A percentile compares a stretch with the other conserved stretches of the same genome.
Evolutionary conservation across 495 filamentous ascomycete species (phyloP).

Genomic region (Achaetomiella virescens): DNA sequence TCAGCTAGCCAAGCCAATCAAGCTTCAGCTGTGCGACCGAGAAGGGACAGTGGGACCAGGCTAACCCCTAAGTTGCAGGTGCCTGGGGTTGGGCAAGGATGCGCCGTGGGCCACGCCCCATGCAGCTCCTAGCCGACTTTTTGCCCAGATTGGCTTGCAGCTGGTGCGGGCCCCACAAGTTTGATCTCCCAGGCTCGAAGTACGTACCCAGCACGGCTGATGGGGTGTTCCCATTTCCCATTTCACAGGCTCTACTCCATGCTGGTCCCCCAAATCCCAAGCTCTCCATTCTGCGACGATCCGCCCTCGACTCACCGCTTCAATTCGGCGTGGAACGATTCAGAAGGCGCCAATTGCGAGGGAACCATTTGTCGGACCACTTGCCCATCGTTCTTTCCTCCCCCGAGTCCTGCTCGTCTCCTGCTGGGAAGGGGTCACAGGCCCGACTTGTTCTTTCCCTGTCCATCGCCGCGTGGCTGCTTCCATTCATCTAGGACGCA

Average conservation of each 20-base stretch:
- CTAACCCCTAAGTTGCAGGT: slow-evolving; percentile 5
- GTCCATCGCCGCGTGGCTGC: slow-evolving; percentile 1
- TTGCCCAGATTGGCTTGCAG: neutral
- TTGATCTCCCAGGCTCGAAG: neutral
- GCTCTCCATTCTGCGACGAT: neutral
- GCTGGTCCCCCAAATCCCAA: neutral
- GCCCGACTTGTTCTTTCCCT: neutral
- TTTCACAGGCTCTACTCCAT: slow-evolving; percentile 1
- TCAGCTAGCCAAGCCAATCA: slow-evolving; percentile 12
- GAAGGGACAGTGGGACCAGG: slow-evolving; percentile 8
- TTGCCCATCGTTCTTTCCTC: neutral
- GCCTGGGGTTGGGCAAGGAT: slow-evolving; percentile 2
- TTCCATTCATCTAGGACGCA: neutral
- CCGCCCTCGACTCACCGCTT: slow-evolving; percentile 8
- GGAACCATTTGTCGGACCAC: neutral
- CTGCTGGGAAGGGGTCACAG: slow-evolving; percentile 22
- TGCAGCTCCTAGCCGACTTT: slow-evolving; percentile 6
- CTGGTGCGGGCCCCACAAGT: neutral
- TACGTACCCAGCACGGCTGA: slow-evolving; percentile 3
- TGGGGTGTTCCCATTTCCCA: slow-evolving; percentile 4
- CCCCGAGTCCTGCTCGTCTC: slow-evolving; percentile 10
- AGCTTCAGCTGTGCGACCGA: neutral
- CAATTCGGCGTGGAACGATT: neutral
- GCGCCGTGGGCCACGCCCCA: neutral
- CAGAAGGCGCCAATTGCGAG: neutral